phyloP scores from a whole-genome alignment of 208 protist genomes.

The Acanthamoeba healyi region DNA sequence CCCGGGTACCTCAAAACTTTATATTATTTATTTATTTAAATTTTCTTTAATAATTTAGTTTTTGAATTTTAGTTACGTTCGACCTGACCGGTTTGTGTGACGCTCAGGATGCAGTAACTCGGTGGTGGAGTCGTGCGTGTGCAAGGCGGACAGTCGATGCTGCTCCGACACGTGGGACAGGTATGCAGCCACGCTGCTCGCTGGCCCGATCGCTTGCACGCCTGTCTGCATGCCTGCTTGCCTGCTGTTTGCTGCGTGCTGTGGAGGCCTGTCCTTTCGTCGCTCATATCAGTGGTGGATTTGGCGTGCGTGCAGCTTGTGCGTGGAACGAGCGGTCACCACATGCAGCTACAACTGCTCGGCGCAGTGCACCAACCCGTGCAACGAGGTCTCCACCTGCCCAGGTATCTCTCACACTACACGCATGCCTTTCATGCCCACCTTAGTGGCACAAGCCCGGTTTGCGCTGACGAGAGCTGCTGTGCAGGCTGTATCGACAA shows the following conservation, averaged over 20 bases:
- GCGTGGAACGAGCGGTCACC: not conserved
- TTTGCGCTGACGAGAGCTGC: no score
- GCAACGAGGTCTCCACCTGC: slow-evolving; percentile 34
- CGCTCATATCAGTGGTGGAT: not conserved
- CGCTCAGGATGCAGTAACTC: slow-evolving; percentile 4
- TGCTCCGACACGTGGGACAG: slow-evolving; percentile 13
- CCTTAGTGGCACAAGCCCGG: no score
- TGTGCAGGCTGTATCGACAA: not conserved
- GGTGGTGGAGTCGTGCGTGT: not conserved
- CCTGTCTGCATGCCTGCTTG: no score
- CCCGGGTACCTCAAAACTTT: not conserved
- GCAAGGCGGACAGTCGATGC: not conserved
- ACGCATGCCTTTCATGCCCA: not conserved
- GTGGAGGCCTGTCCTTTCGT: not conserved
- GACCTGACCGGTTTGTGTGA: no score
- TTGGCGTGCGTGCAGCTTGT: not conserved
- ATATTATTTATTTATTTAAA: not conserved
- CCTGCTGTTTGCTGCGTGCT: no score
- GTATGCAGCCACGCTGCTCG: not conserved
- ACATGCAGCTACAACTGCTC: not conserved
- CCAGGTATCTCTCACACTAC: not conserved
- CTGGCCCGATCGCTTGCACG: no score
- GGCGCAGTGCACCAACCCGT: slow-evolving; percentile 1
- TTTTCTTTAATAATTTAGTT: not conserved
- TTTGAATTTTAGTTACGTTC: not conserved